Evolutionary conservation across 257 asterid species (phyloP), one percentile per base, ranked within the genome.

Genomic region (Linderniella brevidens): DNA sequence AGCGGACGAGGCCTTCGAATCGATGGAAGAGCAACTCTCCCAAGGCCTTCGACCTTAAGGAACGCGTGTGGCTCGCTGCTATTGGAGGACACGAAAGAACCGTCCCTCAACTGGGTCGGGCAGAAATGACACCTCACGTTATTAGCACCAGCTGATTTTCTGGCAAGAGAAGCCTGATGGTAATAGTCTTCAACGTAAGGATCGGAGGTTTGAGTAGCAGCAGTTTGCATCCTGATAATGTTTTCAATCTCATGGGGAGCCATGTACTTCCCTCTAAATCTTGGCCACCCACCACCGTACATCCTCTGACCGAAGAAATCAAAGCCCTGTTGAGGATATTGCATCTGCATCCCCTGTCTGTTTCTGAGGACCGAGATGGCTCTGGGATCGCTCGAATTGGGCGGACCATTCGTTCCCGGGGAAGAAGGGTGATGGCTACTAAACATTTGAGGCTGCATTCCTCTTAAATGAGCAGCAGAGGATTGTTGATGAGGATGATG

Each of bases 1-100:
- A 84, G 92, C 3, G 98, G 93, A 0, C 93, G 82, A 47, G 98
- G 98, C 73, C 92, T 76, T 58, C 94, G 98, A 45, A 84, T 71
- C 13, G 96, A 88, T 38, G 96, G 73, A 69, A 88, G 81, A 32
- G 78, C 67, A 64, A 81, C 79, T 63, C 95, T 72, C 38, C 98
- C 95, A 32, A 80, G 95, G 51, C 95, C 95, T 68, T 88, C 98
- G 44, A 88, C 92, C 67, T 80, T 78, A 68, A 80, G 93, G 72
- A 78, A 79, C 50, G 93, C 72, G 61, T 80, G 96, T 17, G 90
- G 82, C 55, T 88, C 98, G 17, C 67, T 70, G 66, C 53, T 81
- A 19, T 78, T 59, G 53, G 82, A 90, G 61, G 77, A 37, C 58
- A 68, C 74, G 45, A 78, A 56, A 58, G 81, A 57, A 52, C 77